These are phyloP conservation scores for Udeniomyces megalosporus DNA, from an alignment of 768 basidiomycete species.

Conservation along the genomic window DNA sequence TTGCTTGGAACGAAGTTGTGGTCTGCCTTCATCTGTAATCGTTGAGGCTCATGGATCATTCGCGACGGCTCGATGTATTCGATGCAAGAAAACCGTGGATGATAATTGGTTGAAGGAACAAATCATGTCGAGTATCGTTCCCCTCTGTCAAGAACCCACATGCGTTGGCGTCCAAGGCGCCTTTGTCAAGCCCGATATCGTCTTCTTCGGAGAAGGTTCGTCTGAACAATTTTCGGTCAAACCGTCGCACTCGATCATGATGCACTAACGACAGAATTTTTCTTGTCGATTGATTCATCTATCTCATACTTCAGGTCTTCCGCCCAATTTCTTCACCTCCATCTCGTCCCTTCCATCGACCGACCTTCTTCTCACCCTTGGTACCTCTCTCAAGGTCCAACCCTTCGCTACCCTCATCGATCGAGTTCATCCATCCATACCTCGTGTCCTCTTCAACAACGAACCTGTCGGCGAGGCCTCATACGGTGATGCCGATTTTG, in stretches of 20 bases:
- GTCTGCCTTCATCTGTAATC: conserved; percentile 54
- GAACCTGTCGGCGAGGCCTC: conserved; percentile 60
- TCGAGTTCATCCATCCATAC: conserved; percentile 42
- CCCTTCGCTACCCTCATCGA: conserved; percentile 69
- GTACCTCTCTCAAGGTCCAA: conserved; percentile 72
- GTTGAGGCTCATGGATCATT: conserved; percentile 96
- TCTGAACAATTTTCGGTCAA: conserved; percentile 24
- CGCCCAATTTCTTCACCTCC: neutral
- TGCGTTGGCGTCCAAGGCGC: neutral
- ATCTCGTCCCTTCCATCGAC: conserved; percentile 22
- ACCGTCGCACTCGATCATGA: no score
- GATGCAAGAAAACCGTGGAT: conserved; percentile 47
- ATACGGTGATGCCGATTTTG: conserved; percentile 37
- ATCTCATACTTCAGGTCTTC: neutral
- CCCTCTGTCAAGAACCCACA: neutral
- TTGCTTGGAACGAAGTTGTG: conserved; percentile 64
- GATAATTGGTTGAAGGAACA: conserved; percentile 50
- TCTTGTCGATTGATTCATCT: conserved; percentile 36
- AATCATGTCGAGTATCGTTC: conserved; percentile 37
- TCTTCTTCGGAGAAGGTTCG: conserved; percentile 75
- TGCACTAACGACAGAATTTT: conserved; percentile 33
- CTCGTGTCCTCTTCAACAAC: conserved; percentile 76
- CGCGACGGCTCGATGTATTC: conserved; percentile 66
- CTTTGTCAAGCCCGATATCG: conserved; percentile 84
- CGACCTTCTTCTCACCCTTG: conserved; percentile 77